phyloP scores from a whole-genome alignment of 352 stramenopile species.

The Phytophthora colocasiae region DNA sequence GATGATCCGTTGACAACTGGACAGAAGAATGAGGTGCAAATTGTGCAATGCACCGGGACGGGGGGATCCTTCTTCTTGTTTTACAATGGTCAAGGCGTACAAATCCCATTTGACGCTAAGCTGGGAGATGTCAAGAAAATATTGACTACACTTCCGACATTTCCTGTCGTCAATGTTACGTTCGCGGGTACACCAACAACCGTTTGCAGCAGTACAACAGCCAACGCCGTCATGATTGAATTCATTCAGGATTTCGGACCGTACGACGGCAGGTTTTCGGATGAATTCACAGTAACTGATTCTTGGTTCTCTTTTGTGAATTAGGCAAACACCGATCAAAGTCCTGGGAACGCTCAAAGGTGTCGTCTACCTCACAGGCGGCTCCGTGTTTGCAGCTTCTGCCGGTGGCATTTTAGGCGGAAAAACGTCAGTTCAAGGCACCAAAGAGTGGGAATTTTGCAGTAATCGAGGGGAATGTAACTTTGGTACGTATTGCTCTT shows the following conservation, averaged over 20 bases:
- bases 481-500: slow-evolving; percentile 26
- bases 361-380: slow-evolving; percentile 45
- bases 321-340: slow-evolving; percentile 68
- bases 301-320: background rate
- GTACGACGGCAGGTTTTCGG: slow-evolving; percentile 38
- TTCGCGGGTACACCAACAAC: slow-evolving; percentile 43
- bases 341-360: slow-evolving; percentile 51
- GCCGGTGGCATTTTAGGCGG: slow-evolving; percentile 51
- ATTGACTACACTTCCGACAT: slow-evolving; percentile 43
- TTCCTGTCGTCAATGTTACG: slow-evolving; percentile 56
- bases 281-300: slow-evolving; percentile 8
- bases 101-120: slow-evolving; percentile 64
- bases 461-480: slow-evolving; percentile 91
- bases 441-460: slow-evolving; percentile 91
- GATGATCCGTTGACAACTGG: slow-evolving; percentile 87
- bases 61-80: slow-evolving; percentile 73
- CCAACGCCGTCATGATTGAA: slow-evolving; percentile 70
- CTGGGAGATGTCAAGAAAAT: slow-evolving; percentile 57
- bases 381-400: slow-evolving; percentile 58
- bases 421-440: slow-evolving; percentile 68
- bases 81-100: slow-evolving; percentile 62
- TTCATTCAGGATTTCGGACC: slow-evolving; percentile 66
- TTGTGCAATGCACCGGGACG: slow-evolving; percentile 79
- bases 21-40: slow-evolving; percentile 88
- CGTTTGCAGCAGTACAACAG: slow-evolving; percentile 48